Conservation (phyloP, 2,329 filamentous ascomycete species). For the Alternaria incomplexa region DNA sequence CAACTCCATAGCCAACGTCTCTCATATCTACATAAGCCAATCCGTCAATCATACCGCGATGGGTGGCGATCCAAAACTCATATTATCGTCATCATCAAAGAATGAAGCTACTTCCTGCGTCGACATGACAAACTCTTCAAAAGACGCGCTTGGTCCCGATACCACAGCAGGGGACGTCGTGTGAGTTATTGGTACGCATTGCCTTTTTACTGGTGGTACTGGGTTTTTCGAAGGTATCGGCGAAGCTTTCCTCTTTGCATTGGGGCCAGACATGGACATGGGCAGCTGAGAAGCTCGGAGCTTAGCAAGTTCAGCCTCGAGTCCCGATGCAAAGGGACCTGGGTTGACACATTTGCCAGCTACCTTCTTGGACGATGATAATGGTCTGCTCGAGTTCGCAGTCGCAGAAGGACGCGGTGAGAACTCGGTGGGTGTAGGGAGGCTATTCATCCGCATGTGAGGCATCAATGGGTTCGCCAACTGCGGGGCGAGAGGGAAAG, state of each 20-base stretch:
- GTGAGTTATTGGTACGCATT: neutral
- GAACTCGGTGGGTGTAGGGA: neutral
- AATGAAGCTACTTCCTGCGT: slow-evolving; percentile 36
- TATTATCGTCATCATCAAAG: slow-evolving; percentile 33
- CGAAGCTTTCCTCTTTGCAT: slow-evolving; percentile 1
- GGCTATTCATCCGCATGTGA: neutral
- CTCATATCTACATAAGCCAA: neutral
- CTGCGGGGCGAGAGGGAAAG: neutral
- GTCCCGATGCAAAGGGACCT: slow-evolving; percentile 6
- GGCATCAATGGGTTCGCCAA: neutral
- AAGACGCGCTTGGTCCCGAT: neutral
- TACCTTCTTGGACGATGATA: neutral
- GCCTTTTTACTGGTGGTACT: neutral
- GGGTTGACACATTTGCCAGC: slow-evolving; percentile 8
- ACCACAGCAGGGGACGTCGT: neutral
- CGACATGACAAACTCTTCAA: slow-evolving; percentile 30
- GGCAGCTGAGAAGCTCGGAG: slow-evolving; percentile 9
- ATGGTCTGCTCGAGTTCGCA: neutral
- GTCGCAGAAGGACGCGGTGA: neutral
- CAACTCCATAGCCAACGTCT: neutral
- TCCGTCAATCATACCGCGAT: slow-evolving; percentile 18
- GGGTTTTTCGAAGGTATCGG: neutral
- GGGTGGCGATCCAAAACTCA: slow-evolving; percentile 29
- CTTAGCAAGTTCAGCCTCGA: slow-evolving; percentile 5
- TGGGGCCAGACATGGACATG: neutral